Base-by-base conservation (phyloP, 192 early-diverging fungal species). In the Phycomyces blakesleeanus region DNA sequence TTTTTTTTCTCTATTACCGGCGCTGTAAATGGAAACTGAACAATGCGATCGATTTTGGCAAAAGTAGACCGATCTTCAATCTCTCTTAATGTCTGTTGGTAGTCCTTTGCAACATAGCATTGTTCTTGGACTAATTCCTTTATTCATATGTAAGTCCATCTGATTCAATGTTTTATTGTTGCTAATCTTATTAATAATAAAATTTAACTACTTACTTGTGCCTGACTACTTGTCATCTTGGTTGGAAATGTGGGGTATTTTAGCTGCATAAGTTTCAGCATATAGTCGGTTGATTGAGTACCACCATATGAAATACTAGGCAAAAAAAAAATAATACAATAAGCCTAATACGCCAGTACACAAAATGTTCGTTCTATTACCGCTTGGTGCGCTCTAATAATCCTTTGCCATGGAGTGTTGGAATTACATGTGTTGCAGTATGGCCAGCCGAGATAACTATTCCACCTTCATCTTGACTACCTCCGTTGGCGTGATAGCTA, bases 211-310 rank as follows among this genome's bases (percentile, higher is more conserved):
- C 29, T 38, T 73, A 89, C 85, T 72, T 87, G 81, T 20, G 91
- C 83, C 67, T 95, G 90, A 47, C 73, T 76, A 10, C 81, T 65
- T 1, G 89, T 87, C 72, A 95, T 85, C 58, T 89, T 92, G 68
- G 85, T 83, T 0, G 95, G 95, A 53, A 95, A 93, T 0, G 83
- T 86, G 0, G 93, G 88, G 64, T 95, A 97, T 66, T 97, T 97
- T 39, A 90, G 81, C 74, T 95, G 92, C 78, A 95, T 76, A 1
- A 94, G 80, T 67, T 90, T 91, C 34, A 91, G 76, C 88, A 97
- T 77, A 55, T 87, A 92, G 24, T 93, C 91, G 10, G 87, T 84
- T 44, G 89, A 80, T 59, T 87, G 72, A 20, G 76, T 71, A 0
- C 93, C 92, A 57, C 95, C 93, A 69, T 91, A 88, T 18, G 87